Evolutionary conservation across 2,329 filamentous ascomycete species (phyloP), one percentile per base, ranked within the genome.

Genomic region (Fusarium setosum): DNA sequence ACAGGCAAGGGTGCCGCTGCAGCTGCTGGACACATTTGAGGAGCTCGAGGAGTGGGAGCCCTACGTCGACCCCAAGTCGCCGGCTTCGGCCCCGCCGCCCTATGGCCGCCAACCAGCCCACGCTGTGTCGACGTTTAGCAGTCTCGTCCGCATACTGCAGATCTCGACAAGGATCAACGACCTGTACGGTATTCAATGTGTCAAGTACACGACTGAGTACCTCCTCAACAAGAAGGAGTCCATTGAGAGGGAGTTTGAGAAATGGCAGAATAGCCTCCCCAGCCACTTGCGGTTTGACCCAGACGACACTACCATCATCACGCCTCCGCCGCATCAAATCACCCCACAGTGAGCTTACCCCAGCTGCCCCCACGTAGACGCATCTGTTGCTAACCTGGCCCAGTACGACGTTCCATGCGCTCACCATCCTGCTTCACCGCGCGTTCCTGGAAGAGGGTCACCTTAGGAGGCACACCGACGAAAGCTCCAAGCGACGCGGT

Each of bases 371-470:
- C n/a, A 48, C 42, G 49, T 15, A 17, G 20, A 40, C 7, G n/a
- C 8, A 5, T 7, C 1, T 12, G n/a, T 56, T 50, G 13, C 64
- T 71, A 38, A 69, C 29, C 41, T 45, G 44, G 2, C 26, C 13
- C 41, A 67, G 73, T 29, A 74, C 74, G 15, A 76, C 73, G 8
- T 83, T 80, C 61, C 72, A 82, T 59, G 76, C 79, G 5, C 73
- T 83, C 12, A 74, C 76, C 10, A 82, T 83, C 42, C 72, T 83
- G 1, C 74, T 83, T 10, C 79, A 83, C 56, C 77, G 81, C 1
- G 80, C 81, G 1, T 82, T 83, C 62, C 74, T 82, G 1, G 75
- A 75, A 24, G 69, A 74, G 24, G 74, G 74, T 31, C 73, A 75
- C 31, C 71, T 75, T 5, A 62, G 71, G 12, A 64, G 66, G n/a